phyloP scores from a whole-genome alignment of 2,329 filamentous ascomycete species.

The Volutella citrinella region DNA sequence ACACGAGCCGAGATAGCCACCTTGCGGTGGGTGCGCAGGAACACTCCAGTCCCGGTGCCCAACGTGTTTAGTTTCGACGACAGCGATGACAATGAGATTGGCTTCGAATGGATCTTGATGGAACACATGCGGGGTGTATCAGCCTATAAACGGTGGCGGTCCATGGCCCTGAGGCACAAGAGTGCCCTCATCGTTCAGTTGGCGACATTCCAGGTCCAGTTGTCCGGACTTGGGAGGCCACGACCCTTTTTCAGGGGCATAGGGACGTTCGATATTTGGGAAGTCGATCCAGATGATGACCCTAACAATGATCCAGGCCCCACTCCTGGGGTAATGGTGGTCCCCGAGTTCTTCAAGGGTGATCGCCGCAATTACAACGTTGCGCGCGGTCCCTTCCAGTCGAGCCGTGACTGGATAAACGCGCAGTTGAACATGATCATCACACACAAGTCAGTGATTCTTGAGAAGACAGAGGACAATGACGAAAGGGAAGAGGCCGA shows the following conservation, averaged over 20 bases:
- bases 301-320: not conserved
- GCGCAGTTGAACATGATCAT: constrained; percentile 29
- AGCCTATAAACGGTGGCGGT: constrained; percentile 20
- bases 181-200: constrained; percentile 8
- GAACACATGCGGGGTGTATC: constrained; percentile 24
- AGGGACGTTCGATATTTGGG: constrained; percentile 28
- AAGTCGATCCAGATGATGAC: constrained; percentile 1
- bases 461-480: constrained; percentile 22
- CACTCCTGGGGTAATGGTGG: constrained; percentile 28
- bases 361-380: constrained; percentile 29
- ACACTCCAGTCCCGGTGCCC: constrained; percentile 32
- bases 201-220: constrained; percentile 4
- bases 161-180: constrained; percentile 32
- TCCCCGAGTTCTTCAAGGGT: constrained; percentile 32
- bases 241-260: not conserved
- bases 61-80: constrained; percentile 31
- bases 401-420: constrained; percentile 36
- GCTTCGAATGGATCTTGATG: constrained; percentile 41
- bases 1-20: constrained; percentile 37
- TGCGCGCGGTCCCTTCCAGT: constrained; percentile 34
- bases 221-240: not conserved
- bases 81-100: constrained; percentile 30
- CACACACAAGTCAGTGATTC: constrained; percentile 20
- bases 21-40: constrained; percentile 27
- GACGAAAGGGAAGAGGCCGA: constrained; percentile 31